Evolutionary conservation across 2,329 filamentous ascomycete species (phyloP), one percentile per base, ranked within the genome.

Genomic region (Stenocarpella maydis): DNA sequence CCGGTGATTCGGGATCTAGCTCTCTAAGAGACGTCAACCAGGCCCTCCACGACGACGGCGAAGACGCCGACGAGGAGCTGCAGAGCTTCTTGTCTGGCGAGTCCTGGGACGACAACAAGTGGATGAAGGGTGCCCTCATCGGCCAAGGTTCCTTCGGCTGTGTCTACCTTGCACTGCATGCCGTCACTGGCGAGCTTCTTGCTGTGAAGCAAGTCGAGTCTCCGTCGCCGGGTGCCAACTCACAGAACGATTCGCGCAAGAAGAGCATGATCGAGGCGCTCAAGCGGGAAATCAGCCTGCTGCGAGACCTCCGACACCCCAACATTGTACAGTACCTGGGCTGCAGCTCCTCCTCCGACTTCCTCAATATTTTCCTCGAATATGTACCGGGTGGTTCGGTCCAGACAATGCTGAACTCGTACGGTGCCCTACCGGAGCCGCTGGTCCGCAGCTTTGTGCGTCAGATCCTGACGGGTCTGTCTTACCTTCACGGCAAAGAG

Each of bases 331-430:
- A 98, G 79, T 99, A 99, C 78, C 90, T 99, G 9, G 96, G 96
- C 71, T 98, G 95, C 74, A 95, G 95, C 76, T 95, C 94, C 10
- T 96, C 97, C 72, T 90, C 93, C 21, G 91, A 95, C 67, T 91
- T 95, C 79, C 90, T 99, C 76, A 99, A 99, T 83, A 99, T 99
- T 92, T 99, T 99, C 90, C 90, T 99, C 77, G 96, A 99, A 81
- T 99, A 99, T 79, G 96, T 99, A 39, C 93, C 96, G 19, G 96
- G 96, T 81, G 96, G 96, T 54, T 98, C 95, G 15, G 97, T 99
- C 31, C 96, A 97, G 74, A 97, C 94, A 12, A 98, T 99, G 95
- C 91, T 99, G 73, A 96, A 98, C 83, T 97, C 97, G 74, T 99
- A 99, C 79, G 97, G 97, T 71, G 95, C 95, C 9, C 89, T 99